A percentile compares a stretch with the other conserved stretches of the same genome.
Evolutionary conservation across 345 rosid genomes (phyloP).

Genomic region (Moricandia moricandioides): DNA sequence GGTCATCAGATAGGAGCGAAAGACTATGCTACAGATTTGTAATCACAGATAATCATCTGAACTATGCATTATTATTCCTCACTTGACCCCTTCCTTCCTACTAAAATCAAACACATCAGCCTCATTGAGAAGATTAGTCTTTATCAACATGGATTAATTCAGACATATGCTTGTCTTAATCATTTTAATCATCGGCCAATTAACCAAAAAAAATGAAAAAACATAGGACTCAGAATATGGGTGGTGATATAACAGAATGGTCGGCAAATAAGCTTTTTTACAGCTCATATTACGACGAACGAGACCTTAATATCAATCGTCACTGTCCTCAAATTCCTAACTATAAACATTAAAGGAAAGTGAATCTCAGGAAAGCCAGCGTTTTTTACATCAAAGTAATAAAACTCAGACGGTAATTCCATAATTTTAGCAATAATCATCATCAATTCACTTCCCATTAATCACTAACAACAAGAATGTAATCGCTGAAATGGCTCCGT

Average conservation of each 20-base stretch:
- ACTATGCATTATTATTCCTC: slow-evolving; percentile 86
- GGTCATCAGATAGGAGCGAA: slow-evolving; percentile 99
- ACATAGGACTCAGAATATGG: slow-evolving; percentile 10
- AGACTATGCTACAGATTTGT: slow-evolving; percentile 47
- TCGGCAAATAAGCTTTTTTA: neutral
- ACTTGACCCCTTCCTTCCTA: slow-evolving; percentile 28
- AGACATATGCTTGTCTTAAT: slow-evolving; percentile 87
- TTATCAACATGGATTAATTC: slow-evolving; percentile 52
- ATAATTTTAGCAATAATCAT: slow-evolving; percentile 38
- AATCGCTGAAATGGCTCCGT: slow-evolving; percentile 42
- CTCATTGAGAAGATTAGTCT: slow-evolving; percentile 88
- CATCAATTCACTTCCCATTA: neutral
- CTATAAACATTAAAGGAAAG: neutral
- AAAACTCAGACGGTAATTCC: slow-evolving; percentile 88
- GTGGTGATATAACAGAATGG: slow-evolving; percentile 20
- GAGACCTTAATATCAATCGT: slow-evolving; percentile 22
- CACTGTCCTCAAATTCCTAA: neutral
- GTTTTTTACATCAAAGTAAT: slow-evolving; percentile 22
- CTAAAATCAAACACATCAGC: slow-evolving; percentile 18
- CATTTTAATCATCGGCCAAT: slow-evolving; percentile 69
- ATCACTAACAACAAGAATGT: neutral
- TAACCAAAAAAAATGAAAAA: neutral
- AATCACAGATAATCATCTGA: slow-evolving; percentile 77
- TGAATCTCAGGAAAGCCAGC: slow-evolving; percentile 31
- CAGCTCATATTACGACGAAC: slow-evolving; percentile 18